phyloP scores from a whole-genome alignment of 345 rosid genomes.

The Citrus medica region DNA sequence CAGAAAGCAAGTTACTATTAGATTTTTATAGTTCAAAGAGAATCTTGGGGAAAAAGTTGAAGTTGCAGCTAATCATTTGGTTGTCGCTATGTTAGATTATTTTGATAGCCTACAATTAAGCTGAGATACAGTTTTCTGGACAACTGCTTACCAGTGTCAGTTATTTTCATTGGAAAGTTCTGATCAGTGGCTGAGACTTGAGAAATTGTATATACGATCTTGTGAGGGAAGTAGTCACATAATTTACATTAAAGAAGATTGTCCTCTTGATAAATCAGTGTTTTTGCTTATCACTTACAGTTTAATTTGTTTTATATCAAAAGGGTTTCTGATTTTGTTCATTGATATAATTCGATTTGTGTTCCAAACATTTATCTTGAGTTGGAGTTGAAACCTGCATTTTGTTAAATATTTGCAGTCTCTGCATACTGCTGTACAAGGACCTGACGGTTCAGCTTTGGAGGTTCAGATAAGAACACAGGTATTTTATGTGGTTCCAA shows the following conservation, averaged over 20 bases:
- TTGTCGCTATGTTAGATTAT: neutral
- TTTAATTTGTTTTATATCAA: neutral
- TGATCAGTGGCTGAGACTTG: neutral
- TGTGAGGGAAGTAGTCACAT: neutral
- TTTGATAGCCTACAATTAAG: neutral
- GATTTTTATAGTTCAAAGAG: neutral
- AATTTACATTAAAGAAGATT: neutral
- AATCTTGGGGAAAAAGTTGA: neutral
- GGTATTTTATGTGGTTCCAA: slow-evolving; percentile 26
- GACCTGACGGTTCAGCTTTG: slow-evolving; percentile 63
- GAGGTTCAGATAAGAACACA: slow-evolving; percentile 84
- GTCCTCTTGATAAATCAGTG: neutral
- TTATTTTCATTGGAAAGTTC: neutral
- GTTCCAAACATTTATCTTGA: neutral
- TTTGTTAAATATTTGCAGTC: slow-evolving; percentile 45
- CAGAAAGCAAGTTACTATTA: neutral
- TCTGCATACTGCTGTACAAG: slow-evolving; percentile 71
- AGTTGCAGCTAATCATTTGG: neutral
- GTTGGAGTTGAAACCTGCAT: neutral
- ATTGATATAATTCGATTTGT: neutral
- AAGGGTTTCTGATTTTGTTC: neutral
- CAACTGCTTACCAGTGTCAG: neutral
- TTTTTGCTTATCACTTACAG: neutral
- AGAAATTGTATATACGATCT: neutral
- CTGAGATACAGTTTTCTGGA: neutral